phyloP scores from a whole-genome alignment of 306 rosid genomes.

The Purshia tridentata region DNA sequence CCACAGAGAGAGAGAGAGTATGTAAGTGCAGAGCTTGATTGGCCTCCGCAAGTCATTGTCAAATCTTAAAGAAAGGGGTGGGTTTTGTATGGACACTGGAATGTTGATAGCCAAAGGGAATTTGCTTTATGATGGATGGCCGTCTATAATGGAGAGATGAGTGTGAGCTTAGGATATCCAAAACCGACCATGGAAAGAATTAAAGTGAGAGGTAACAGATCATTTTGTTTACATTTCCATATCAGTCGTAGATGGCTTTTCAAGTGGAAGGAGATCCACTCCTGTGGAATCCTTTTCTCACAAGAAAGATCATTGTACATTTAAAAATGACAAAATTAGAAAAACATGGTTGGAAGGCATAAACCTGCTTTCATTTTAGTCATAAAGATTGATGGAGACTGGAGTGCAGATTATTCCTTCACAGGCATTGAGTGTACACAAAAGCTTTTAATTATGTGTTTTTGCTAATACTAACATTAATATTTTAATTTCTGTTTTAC shows the following conservation, averaged over 20 bases:
- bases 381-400: constrained; percentile 19
- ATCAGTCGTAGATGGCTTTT: constrained; percentile 37
- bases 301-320: constrained; percentile 26
- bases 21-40: constrained; percentile 24
- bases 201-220: constrained; percentile 7
- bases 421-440: neutral
- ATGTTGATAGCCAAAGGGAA: constrained; percentile 33
- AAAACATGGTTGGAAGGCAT: constrained; percentile 20
- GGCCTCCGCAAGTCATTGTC: constrained; percentile 31
- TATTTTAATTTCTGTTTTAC: neutral
- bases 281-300: constrained; percentile 41
- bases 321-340: neutral
- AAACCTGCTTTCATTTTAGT: constrained; percentile 10
- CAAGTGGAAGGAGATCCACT: constrained; percentile 42
- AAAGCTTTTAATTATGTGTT: neutral
- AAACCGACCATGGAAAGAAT: constrained; percentile 38
- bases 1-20: constrained; percentile 8
- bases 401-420: constrained; percentile 18
- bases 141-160: constrained; percentile 19
- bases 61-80: constrained; percentile 24
- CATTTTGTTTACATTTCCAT: constrained; percentile 17
- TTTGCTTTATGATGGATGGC: constrained; percentile 36
- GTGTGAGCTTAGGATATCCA: constrained; percentile 36
- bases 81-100: constrained; percentile 19
- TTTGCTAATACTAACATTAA: neutral